Evolutionary conservation across 169 alveolate species (phyloP), one percentile per base, ranked within the genome.

Genomic region (Neospora caninum): DNA sequence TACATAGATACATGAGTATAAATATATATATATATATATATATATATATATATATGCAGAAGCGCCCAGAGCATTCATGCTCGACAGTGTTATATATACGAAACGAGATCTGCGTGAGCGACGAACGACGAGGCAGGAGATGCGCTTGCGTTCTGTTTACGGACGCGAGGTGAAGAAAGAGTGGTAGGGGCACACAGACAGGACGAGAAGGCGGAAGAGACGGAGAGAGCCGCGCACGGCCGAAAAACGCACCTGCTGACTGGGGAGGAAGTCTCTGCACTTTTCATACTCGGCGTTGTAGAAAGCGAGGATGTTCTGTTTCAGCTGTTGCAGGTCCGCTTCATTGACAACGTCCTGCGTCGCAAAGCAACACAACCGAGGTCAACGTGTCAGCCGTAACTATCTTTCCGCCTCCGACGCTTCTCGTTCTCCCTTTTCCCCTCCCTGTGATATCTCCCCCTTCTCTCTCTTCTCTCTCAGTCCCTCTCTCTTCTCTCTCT

Each of bases 281-380:
- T 96, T 94, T 43, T 96, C 97, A 91, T 97, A 97, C 22, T 97
- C 98, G 42, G 94, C 95, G 80, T 96, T 97, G 80, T 97, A 96
- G n/a, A 94, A 93, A 1, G 94, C 96, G 80, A 94, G 96, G 80
- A 96, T 97, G 43, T 92, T 94, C 49, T 93, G 93, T 84, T 97
- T 97, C 91, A 97, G 96, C 83, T 94, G 82, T 39, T 96, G 96
- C 73, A 97, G 96, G 49, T 97, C 97, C 38, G 97, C 97, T 82
- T 96, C 94, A 34, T 97, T 96, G 31, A 98, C 93, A 39, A 96
- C 97, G 20, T 97, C 98, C 88, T 97, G 97, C 45, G 29, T 39
- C 31, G 89, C 70, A 25, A 43, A 29, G 42, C 53, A 38, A 39
- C 86, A 22, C 67, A 39, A 39, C 84, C 83, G 42, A 25, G 88